Conservation (phyloP, 2,329 filamentous ascomycete genomes). For the Neofusicoccum ribis region DNA sequence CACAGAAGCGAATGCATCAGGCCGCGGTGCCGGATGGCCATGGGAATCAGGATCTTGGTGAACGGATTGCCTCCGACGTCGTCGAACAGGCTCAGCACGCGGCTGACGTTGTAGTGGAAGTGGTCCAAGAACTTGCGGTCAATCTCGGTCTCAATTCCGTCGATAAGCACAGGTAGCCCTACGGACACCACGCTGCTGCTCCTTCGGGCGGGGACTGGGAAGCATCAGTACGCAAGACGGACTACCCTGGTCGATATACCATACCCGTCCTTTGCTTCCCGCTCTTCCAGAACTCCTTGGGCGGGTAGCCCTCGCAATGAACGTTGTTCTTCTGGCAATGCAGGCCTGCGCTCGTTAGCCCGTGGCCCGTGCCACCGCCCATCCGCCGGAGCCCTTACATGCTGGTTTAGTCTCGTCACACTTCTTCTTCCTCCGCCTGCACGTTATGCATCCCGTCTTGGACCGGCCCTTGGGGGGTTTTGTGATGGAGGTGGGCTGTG, state of each 20-base stretch:
- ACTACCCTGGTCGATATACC: background rate
- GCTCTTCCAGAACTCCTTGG: constrained; percentile 84
- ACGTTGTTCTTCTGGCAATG: constrained; percentile 95
- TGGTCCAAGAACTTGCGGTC: constrained; percentile 82
- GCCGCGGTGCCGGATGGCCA: constrained; percentile 76
- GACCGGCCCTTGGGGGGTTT: constrained; percentile 75
- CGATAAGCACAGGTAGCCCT: constrained; percentile 64
- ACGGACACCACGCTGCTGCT: constrained; percentile 23
- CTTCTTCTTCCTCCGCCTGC: constrained; percentile 62
- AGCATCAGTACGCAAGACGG: background rate
- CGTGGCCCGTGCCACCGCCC: background rate
- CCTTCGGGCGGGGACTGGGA: background rate
- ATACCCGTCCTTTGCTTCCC: constrained; percentile 70
- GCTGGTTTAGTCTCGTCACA: constrained; percentile 53
- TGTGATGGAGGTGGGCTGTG: constrained; percentile 57
- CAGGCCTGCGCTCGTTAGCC: constrained; percentile 39
- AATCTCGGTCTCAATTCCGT: constrained; percentile 76
- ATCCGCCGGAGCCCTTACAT: constrained; percentile 32
- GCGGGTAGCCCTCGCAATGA: constrained; percentile 85
- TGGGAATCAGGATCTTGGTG: constrained; percentile 77
- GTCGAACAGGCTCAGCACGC: constrained; percentile 77
- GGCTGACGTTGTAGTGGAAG: constrained; percentile 76
- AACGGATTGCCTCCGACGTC: constrained; percentile 77
- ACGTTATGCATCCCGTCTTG: constrained; percentile 61
- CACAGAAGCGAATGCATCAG: constrained; percentile 90